Conservation (phyloP, 306 rosid genomes). For the Astragalus glycyphyllos region DNA sequence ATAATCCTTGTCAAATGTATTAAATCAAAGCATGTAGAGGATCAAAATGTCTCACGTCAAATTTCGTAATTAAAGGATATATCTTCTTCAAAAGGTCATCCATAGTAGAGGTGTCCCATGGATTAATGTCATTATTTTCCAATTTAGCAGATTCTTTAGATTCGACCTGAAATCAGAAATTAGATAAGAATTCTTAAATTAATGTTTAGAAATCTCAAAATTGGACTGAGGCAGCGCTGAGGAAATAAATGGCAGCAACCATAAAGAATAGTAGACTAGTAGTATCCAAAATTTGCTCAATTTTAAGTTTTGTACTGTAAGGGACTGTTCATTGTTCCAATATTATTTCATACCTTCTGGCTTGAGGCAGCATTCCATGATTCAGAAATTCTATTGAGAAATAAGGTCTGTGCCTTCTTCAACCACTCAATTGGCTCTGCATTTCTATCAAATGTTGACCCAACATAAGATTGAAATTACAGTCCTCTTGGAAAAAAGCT, state of each 20-base stretch:
- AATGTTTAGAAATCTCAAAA: constrained; percentile 38
- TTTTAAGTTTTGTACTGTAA: constrained; percentile 11
- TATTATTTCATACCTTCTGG: constrained; percentile 50
- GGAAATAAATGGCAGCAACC: constrained; percentile 27
- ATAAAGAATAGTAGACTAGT: constrained; percentile 3
- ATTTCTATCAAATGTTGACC: constrained; percentile 57
- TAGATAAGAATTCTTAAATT: constrained; percentile 21
- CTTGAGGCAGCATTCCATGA: constrained; percentile 53
- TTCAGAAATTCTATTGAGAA: constrained; percentile 69
- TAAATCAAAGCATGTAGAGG: constrained; percentile 23
- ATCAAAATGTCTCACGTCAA: constrained; percentile 58
- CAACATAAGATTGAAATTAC: constrained; percentile 34
- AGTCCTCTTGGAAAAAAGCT: neutral
- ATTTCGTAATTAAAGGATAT: constrained; percentile 53
- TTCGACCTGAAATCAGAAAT: constrained; percentile 59
- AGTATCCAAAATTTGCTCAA: constrained; percentile 9
- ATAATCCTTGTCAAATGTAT: constrained; percentile 29
- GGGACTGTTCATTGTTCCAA: constrained; percentile 34
- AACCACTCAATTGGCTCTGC: constrained; percentile 79
- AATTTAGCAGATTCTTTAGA: constrained; percentile 36
- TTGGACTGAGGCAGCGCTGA: constrained; percentile 19
- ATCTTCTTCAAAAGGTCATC: constrained; percentile 62
- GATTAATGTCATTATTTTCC: constrained; percentile 57
- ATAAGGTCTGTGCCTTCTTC: constrained; percentile 67
- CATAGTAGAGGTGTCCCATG: constrained; percentile 76